Evolutionary conservation across 179 eudicot species (phyloP).

Genomic region (Patellifolia procumbens): DNA sequence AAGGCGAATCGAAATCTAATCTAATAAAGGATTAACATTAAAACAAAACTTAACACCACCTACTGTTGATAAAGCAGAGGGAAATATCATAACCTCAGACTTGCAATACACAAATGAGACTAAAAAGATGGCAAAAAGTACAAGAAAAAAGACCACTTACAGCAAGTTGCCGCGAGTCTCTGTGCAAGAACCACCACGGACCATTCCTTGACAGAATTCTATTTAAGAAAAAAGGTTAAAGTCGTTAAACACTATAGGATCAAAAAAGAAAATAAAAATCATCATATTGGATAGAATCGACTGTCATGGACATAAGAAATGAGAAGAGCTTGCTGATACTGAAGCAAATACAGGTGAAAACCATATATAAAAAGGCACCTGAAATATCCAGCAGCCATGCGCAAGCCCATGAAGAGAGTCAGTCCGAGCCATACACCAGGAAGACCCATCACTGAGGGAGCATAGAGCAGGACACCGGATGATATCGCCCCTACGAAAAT

Average conservation of each 20-base stretch:
- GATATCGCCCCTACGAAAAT: constrained; percentile 79
- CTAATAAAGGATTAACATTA: background rate
- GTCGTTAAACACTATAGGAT: constrained; percentile 4
- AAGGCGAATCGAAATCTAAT: background rate
- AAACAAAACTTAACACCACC: background rate
- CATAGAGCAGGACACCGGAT: constrained; percentile 67
- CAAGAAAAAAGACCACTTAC: constrained; percentile 9
- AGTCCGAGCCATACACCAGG: constrained; percentile 92
- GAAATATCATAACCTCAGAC: background rate
- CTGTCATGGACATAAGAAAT: background rate
- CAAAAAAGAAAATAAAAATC: background rate
- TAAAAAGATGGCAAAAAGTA: background rate
- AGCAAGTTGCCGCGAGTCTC: constrained; percentile 25
- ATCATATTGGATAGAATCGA: background rate
- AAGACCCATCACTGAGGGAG: constrained; percentile 68
- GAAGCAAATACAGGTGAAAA: background rate
- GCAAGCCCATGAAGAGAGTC: constrained; percentile 81
- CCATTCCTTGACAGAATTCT: constrained; percentile 65
- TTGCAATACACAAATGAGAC: background rate
- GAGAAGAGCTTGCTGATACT: background rate
- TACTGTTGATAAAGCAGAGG: too few relatives aligned
- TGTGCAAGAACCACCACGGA: constrained; percentile 96
- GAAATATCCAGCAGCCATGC: constrained; percentile 68
- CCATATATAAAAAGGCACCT: constrained; percentile 44
- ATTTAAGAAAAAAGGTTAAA: too few relatives aligned